Conservation (phyloP, 169 alveolate genomes). For the Plasmodium vinckei region DNA sequence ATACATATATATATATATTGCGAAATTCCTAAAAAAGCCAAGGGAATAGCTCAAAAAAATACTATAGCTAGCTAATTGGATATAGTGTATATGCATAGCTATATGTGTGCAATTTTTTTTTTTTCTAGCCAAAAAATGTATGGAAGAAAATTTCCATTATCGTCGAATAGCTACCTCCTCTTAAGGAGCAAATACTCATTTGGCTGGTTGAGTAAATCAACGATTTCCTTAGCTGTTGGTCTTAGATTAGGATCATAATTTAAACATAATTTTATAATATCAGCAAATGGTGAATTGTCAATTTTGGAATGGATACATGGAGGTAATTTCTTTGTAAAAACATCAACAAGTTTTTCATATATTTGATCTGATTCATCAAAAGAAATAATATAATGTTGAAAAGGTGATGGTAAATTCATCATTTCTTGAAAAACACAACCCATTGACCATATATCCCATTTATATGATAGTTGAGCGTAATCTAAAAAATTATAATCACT, state of each 20-base stretch:
- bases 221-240: constrained; percentile 87
- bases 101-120: too few relatives aligned
- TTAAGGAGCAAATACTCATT: constrained; percentile 80
- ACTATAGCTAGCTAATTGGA: too few relatives aligned
- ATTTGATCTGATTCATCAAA: constrained; percentile 83
- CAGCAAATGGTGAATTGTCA: constrained; percentile 82
- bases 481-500: constrained; percentile 49
- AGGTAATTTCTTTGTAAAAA: constrained; percentile 80
- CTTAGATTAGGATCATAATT: constrained; percentile 83
- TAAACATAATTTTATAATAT: constrained; percentile 83
- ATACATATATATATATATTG: too few relatives aligned
- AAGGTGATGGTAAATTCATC: constrained; percentile 87
- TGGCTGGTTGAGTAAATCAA: constrained; percentile 79
- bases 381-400: constrained; percentile 85
- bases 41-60: too few relatives aligned
- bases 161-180: constrained; percentile 8
- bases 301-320: constrained; percentile 81
- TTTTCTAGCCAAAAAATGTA: too few relatives aligned
- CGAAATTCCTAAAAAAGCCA: too few relatives aligned
- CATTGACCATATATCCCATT: constrained; percentile 91
- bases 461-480: constrained; percentile 78
- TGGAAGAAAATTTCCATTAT: neutral
- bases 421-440: constrained; percentile 90
- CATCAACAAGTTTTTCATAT: constrained; percentile 83
- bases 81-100: too few relatives aligned